A percentile compares a stretch with the other conserved stretches of the same genome.
phyloP scores from a whole-genome alignment of 768 basidiomycete species.

The Calocybe gangraenosa region DNA sequence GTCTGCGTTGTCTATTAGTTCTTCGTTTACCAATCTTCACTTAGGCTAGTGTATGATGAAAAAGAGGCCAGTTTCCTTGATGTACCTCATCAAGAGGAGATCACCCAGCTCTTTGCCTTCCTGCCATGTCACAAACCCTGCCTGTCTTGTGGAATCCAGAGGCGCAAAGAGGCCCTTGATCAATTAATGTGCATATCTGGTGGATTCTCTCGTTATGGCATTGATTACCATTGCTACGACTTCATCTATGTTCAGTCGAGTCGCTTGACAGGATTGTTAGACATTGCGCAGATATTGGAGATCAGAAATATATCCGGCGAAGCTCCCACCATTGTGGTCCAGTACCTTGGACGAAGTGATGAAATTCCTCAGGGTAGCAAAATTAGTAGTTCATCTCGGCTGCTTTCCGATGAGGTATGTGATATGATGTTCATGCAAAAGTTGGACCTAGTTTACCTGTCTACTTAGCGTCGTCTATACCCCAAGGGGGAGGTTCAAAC shows the following conservation, averaged over 20 bases:
- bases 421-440: conserved; percentile 5
- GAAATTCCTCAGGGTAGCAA: conserved; percentile 24
- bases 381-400: background rate
- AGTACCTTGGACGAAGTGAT: conserved; percentile 43
- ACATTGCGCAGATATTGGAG: conserved; percentile 53
- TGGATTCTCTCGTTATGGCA: conserved; percentile 37
- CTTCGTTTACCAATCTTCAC: no score
- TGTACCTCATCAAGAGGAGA: conserved; percentile 31
- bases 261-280: conserved; percentile 27
- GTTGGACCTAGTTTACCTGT: background rate
- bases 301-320: conserved; percentile 24
- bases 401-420: conserved; percentile 41
- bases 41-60: conserved; percentile 51
- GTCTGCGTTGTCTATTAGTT: no score
- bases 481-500: conserved; percentile 24
- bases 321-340: conserved; percentile 29
- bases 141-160: conserved; percentile 40
- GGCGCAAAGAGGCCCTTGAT: conserved; percentile 19
- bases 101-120: conserved; percentile 22
- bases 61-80: conserved; percentile 42
- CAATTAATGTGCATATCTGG: conserved; percentile 24
- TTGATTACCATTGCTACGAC: conserved; percentile 53
- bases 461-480: conserved; percentile 38
- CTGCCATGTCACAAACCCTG: conserved; percentile 36
- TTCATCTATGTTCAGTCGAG: conserved; percentile 53